Evolutionary conservation across 345 rosid species (phyloP).

Genomic region (Citrus sp.): DNA sequence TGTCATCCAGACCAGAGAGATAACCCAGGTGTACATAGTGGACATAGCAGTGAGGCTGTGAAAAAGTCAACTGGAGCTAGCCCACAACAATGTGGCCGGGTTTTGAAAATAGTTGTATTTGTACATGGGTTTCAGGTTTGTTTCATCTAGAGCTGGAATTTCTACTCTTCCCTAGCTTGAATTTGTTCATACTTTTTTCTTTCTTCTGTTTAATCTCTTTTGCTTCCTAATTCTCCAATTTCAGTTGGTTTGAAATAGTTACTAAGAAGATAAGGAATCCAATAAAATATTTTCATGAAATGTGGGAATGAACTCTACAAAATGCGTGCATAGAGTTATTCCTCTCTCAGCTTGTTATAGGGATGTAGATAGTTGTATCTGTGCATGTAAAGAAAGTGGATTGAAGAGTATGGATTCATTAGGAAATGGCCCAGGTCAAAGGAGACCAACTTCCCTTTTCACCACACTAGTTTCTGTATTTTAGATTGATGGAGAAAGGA

Average conservation of each 20-base stretch:
- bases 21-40: conserved; percentile 26
- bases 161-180: neutral
- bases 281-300: neutral
- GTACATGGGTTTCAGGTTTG: conserved; percentile 98
- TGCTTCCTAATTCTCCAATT: neutral
- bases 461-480: neutral
- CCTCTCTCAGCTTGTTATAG: neutral
- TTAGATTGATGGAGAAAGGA: neutral
- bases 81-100: conserved; percentile 35
- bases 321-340: neutral
- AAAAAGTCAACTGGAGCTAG: conserved; percentile 29
- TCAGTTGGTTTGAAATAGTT: neutral
- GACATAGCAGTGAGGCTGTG: conserved; percentile 22
- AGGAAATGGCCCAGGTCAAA: neutral
- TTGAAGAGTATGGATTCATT: neutral
- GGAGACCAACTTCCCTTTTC: neutral
- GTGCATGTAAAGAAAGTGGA: neutral
- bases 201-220: neutral
- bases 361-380: neutral
- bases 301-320: neutral
- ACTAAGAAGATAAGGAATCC: neutral
- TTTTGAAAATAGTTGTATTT: conserved; percentile 73
- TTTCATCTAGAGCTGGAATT: neutral
- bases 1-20: conserved; percentile 53
- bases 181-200: neutral